Evolutionary conservation across 257 asterid species (phyloP).

Genomic region (Echites panduratus): DNA sequence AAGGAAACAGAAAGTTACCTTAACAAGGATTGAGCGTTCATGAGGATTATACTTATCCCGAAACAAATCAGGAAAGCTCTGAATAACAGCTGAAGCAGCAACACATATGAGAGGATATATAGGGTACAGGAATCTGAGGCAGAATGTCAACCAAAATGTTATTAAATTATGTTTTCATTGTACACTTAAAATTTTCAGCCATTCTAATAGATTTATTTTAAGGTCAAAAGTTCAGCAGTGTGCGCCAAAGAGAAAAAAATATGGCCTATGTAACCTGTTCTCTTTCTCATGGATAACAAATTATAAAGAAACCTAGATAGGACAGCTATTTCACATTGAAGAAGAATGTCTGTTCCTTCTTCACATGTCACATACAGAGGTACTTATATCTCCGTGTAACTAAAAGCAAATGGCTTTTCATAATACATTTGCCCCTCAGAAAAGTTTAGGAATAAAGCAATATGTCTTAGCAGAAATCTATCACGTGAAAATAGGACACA

Average conservation of each 20-base stretch:
- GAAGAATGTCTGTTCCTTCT: neutral
- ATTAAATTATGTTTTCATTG: constrained; percentile 11
- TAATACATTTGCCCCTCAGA: neutral
- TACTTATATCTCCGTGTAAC: neutral
- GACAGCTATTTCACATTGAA: neutral
- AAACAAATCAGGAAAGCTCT: constrained; percentile 88
- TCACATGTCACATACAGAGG: neutral
- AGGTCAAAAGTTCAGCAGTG: neutral
- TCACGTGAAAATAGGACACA: neutral
- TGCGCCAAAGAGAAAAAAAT: neutral
- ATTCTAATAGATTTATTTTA: neutral
- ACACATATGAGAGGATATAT: constrained; percentile 96
- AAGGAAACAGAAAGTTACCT: constrained; percentile 38
- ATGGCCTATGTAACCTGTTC: neutral
- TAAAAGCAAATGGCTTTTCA: neutral
- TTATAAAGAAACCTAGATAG: neutral
- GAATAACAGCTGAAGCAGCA: constrained; percentile 98
- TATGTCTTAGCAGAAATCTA: neutral
- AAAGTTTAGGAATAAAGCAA: neutral
- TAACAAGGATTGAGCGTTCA: constrained; percentile 44
- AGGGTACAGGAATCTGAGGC: constrained; percentile 88
- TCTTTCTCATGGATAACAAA: neutral
- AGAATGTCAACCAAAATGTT: constrained; percentile 20
- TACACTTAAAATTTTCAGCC: constrained; percentile 16
- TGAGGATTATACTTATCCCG: constrained; percentile 61